Conservation (phyloP, 2,329 filamentous ascomycete genomes). For the Fonsecaea monophora region DNA sequence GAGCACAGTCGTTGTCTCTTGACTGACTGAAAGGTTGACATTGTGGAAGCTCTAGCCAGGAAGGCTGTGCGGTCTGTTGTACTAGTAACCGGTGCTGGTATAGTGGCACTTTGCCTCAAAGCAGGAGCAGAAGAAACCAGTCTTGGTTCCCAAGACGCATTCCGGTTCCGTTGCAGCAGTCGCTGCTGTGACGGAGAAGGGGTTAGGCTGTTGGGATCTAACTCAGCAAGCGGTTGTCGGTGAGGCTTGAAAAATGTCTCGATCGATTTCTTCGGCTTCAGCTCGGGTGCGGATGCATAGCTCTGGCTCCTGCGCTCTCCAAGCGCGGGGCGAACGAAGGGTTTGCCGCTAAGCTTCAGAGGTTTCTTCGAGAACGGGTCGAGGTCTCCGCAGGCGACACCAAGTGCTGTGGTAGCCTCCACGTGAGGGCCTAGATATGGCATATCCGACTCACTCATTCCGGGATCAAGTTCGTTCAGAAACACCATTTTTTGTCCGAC, state of each 20-base stretch:
- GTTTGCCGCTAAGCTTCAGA: constrained; percentile 33
- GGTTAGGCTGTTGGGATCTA: constrained; percentile 71
- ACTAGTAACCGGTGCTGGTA: constrained; percentile 49
- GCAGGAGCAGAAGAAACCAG: constrained; percentile 52
- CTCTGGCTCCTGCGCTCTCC: constrained; percentile 50
- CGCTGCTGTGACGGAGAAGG: constrained; percentile 70
- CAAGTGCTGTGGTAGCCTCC: constrained; percentile 70
- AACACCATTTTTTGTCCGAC: constrained; percentile 73
- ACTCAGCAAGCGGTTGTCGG: constrained; percentile 68
- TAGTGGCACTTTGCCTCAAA: constrained; percentile 47
- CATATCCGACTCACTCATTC: constrained; percentile 72
- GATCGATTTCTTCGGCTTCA: constrained; percentile 68
- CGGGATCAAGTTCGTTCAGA: constrained; percentile 70
- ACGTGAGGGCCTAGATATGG: constrained; percentile 80
- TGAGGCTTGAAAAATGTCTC: constrained; percentile 70
- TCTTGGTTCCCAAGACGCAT: constrained; percentile 62
- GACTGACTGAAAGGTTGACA: constrained; percentile 54
- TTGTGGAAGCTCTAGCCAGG: constrained; percentile 46
- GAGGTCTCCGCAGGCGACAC: constrained; percentile 79
- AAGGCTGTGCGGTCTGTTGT: constrained; percentile 52
- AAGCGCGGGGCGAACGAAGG: constrained; percentile 45
- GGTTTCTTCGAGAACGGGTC: constrained; percentile 68
- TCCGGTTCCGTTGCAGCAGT: constrained; percentile 61
- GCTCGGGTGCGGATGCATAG: constrained; percentile 54
- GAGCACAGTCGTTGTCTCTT: constrained; percentile 62